Percentiles rank a stretch among this genome's conserved stretches.
These are phyloP conservation scores for Penicillium concentricum DNA, from an alignment of 2,329 filamentous ascomycete genomes.

Conservation along the genomic window DNA sequence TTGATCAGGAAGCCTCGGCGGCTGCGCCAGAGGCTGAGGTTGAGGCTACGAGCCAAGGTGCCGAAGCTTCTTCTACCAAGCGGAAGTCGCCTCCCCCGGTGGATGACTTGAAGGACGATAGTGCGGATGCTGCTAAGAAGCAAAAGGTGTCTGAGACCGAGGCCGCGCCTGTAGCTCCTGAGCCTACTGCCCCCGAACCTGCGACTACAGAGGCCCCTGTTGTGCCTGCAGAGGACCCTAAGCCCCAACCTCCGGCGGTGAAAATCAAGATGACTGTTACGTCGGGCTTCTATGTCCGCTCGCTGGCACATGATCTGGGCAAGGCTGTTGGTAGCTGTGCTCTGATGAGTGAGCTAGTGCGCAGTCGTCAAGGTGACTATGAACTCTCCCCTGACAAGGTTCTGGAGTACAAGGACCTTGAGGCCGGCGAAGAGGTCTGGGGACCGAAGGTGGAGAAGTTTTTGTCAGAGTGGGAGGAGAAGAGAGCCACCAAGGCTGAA, in stretches of 20 bases:
- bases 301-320: slow-evolving; percentile 88
- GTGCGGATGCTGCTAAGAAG: slow-evolving; percentile 28
- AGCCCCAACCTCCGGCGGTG: slow-evolving; percentile 62
- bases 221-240: slow-evolving; percentile 17
- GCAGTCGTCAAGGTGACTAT: slow-evolving; percentile 80
- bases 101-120: slow-evolving; percentile 21
- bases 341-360: slow-evolving; percentile 80
- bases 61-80: slow-evolving; percentile 28
- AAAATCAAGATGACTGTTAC: slow-evolving; percentile 88
- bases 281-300: slow-evolving; percentile 95
- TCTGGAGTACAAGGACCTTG: slow-evolving; percentile 74
- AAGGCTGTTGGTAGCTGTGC: slow-evolving; percentile 76
- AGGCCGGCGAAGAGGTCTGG: slow-evolving; percentile 77
- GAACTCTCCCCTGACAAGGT: slow-evolving; percentile 68
- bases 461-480: slow-evolving; percentile 53
- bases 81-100: slow-evolving; percentile 36
- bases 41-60: slow-evolving; percentile 25
- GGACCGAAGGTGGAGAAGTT: slow-evolving; percentile 67
- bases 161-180: slow-evolving; percentile 13
- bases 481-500: slow-evolving; percentile 29
- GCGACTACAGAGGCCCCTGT: slow-evolving; percentile 10
- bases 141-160: slow-evolving; percentile 33
- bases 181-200: slow-evolving; percentile 15
- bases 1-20: slow-evolving; percentile 40
- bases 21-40: slow-evolving; percentile 27